phyloP scores from a whole-genome alignment of 805 yeast genomes.

The Ogataea trehalophila region DNA sequence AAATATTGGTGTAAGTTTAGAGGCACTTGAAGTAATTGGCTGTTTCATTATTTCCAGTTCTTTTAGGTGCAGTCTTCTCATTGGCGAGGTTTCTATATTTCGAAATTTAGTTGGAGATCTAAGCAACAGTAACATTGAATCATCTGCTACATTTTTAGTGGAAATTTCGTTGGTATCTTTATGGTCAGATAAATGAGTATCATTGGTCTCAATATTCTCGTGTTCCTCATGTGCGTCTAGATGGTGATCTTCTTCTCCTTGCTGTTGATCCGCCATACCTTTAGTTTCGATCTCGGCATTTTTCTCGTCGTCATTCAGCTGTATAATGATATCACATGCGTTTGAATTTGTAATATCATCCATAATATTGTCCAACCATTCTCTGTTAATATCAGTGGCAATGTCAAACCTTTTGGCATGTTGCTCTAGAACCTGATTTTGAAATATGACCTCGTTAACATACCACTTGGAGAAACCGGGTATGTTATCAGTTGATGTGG shows the following conservation, averaged over 20 bases:
- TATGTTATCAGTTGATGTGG: constrained; percentile 11
- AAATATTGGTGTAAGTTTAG: too few species aligned
- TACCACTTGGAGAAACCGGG: constrained; percentile 33
- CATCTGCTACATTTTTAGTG: constrained; percentile 5
- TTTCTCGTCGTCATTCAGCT: not conserved
- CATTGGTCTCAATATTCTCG: not conserved
- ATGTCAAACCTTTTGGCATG: constrained; percentile 21
- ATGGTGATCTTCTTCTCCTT: not conserved
- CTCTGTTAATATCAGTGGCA: constrained; percentile 22
- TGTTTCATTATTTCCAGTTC: constrained; percentile 15
- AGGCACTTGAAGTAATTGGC: constrained; percentile 11
- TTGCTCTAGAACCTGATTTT: constrained; percentile 21
- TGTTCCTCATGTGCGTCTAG: not conserved
- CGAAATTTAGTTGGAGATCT: constrained; percentile 23
- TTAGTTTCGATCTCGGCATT: not conserved
- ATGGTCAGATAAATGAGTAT: not conserved
- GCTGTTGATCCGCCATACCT: not conserved
- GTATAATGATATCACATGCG: not conserved
- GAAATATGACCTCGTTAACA: constrained; percentile 26
- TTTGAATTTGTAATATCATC: constrained; percentile 14
- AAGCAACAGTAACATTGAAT: constrained; percentile 10
- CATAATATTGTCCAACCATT: constrained; percentile 29
- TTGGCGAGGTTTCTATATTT: constrained; percentile 14
- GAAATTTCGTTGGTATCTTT: not conserved
- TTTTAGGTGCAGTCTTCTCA: constrained; percentile 11